A percentile compares a stretch with the other conserved stretches of the same genome.
Conservation (phyloP, 2,329 filamentous ascomycete genomes). For the Diaporthe eres region DNA sequence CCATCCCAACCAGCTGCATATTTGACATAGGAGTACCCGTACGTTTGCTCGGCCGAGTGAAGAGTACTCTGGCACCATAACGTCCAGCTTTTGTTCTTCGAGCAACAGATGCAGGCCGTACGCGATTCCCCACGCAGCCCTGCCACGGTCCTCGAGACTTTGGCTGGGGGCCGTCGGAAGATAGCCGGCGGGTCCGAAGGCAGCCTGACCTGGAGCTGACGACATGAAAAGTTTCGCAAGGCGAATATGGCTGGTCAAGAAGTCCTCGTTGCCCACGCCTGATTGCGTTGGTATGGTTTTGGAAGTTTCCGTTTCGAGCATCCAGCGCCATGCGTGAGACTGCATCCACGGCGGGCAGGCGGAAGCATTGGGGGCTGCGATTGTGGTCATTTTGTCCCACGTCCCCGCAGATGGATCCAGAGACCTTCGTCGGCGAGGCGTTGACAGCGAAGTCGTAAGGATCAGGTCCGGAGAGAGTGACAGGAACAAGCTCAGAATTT, state of each 20-base stretch:
- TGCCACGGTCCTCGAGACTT: slow-evolving; percentile 70
- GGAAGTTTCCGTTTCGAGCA: slow-evolving; percentile 67
- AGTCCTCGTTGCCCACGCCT: slow-evolving; percentile 49
- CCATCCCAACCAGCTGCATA: slow-evolving; percentile 88
- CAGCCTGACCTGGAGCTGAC: slow-evolving; percentile 69
- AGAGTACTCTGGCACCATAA: slow-evolving; percentile 61
- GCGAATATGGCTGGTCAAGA: slow-evolving; percentile 66
- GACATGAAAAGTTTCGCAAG: slow-evolving; percentile 76
- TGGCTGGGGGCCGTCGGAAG: slow-evolving; percentile 72
- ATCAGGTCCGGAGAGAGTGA: slow-evolving; percentile 55
- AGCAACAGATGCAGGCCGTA: slow-evolving; percentile 87
- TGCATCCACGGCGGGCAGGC: slow-evolving; percentile 71
- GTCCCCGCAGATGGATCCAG: slow-evolving; percentile 35
- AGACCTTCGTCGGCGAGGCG: slow-evolving; percentile 55
- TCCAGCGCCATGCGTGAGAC: slow-evolving; percentile 79
- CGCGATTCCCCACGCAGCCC: slow-evolving; percentile 76
- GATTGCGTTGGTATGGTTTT: slow-evolving; percentile 38
- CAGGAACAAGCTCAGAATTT: slow-evolving; percentile 75
- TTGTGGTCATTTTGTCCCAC: slow-evolving; percentile 58
- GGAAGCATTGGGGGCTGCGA: slow-evolving; percentile 63
- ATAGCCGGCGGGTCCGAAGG: slow-evolving; percentile 69
- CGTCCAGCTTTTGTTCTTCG: slow-evolving; percentile 89
- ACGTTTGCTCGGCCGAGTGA: slow-evolving; percentile 66
- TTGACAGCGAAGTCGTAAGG: slow-evolving; percentile 38
- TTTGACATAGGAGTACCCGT: slow-evolving; percentile 82